Base-by-base conservation (phyloP, 2,329 filamentous ascomycete genomes). In the Camptophora hylomeconis region DNA sequence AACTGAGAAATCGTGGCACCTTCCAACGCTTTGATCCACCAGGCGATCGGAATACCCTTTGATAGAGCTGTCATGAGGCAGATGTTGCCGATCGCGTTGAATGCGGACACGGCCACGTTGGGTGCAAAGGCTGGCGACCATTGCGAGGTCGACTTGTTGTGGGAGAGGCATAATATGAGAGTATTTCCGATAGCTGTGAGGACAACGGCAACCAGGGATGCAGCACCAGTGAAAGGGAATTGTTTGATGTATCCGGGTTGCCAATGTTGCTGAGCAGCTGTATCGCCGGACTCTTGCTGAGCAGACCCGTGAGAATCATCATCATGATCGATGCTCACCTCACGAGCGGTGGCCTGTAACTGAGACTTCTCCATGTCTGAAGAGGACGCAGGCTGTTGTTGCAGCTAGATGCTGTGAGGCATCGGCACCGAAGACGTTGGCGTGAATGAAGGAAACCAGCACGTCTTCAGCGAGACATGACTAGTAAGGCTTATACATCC, bases 21-120 rank as follows among this genome's bases (percentile, higher is more conserved):
- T 17, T 24, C 15, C 26, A 36, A 8, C 24, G 34, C 30, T 26
- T 23, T 20, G 4, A 25, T 24, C 34, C 34, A 36, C 34, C 34
- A 36, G 4, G 26, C 26, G 7, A 36, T 30, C 6, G 31, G 15
- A 19, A 36, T 27, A 5, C 31, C 34, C 12, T 33, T 10, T 13
- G 9, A 14, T 8, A 36, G 20, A 5, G 31, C 34, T 8, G 31
- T 12, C 7, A 27, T 12, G 9, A 32, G 14, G 16, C 6, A n/a
- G n/a, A 32, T 9, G 9, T 7, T 21, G 7, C 20, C 14, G 9
- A 17, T 14, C 11, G 16, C 11, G 19, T 28, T 32, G 24, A 32
- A 18, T 7, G 28, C 11, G 6, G 30, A 32, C 5, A 32, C 15
- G 17, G 10, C 8, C n/a, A 32, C 30, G 14, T 32, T 32, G 4